Base-by-base conservation (phyloP, 345 rosid species). In the Eucalyptus marginata region DNA sequence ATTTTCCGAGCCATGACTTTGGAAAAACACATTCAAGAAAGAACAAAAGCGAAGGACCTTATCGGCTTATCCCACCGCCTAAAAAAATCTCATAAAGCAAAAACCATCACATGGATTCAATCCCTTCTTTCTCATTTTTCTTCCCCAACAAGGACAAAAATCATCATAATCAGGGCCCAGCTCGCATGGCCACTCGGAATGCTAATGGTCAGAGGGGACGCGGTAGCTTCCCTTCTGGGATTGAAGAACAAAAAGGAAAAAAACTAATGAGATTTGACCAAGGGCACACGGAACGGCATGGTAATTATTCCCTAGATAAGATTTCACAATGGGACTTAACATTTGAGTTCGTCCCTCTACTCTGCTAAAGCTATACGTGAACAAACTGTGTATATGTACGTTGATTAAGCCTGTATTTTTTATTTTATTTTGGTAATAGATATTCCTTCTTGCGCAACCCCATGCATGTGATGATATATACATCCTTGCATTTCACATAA, bases 21-120 rank as follows among this genome's bases (percentile, higher is more conserved):
- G 36, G 3, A 3, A 62, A 62, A 62, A 29, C 71, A 29, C 18
- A 62, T 29, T 13, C 71, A 29, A 62, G 36, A 29, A 1, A 13
- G 33, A 29, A 13, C 17, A 13, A 62, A 62, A 29, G 36, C 3
- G 4, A 29, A 62, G 3, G 71, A 62, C 71, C 33, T 29, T 13
- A n/a, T n/a, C n/a, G n/a, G n/a, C n/a, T n/a, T n/a, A 4, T 0
- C 16, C 71, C 71, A 29, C 17, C 5, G 31, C n/a, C 31, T 6
- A 13, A 29, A 64, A 58, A 64, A 51, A 1, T 62, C 71, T 62
- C 36, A 29, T 62, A 7, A 13, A 13, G 36, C 3, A 51, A 7
- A 7, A 62, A 62, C 71, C 36, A 13, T 29, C 71, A 29, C 71
- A n/a, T 29, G 71, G 18, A 29, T 29, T 29, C 36, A 64, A 64